Conservation (phyloP, 202 grass and related monocot genomes). For the Setaria viridis region DNA sequence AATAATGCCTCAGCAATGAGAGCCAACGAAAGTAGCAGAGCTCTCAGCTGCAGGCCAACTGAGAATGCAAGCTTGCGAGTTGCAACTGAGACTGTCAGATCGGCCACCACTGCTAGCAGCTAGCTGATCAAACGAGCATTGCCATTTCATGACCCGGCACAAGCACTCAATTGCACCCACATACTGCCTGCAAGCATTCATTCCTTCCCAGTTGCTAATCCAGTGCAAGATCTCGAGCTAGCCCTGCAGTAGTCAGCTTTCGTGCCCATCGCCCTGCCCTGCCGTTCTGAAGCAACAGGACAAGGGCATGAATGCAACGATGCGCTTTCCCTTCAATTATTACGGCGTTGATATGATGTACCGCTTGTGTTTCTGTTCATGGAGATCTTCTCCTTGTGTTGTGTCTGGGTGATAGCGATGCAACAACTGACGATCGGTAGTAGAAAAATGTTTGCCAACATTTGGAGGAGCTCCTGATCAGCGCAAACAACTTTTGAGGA, state of each 20-base stretch:
- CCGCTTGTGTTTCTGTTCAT: slow-evolving; percentile 25
- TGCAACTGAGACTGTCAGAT: neutral
- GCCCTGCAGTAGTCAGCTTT: slow-evolving; percentile 33
- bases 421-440: slow-evolving; percentile 27
- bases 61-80: slow-evolving; percentile 1
- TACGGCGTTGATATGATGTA: slow-evolving; percentile 48
- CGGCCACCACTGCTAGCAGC: neutral
- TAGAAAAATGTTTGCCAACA: slow-evolving; percentile 39
- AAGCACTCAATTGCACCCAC: slow-evolving; percentile 37
- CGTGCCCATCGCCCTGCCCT: neutral
- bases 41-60: slow-evolving; percentile 30
- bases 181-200: slow-evolving; percentile 4
- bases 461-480: slow-evolving; percentile 22
- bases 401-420: slow-evolving; percentile 47
- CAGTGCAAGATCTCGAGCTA: slow-evolving; percentile 31
- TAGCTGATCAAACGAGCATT: neutral
- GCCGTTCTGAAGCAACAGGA: slow-evolving; percentile 44
- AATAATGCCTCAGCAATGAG: slow-evolving; percentile 11
- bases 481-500: slow-evolving; percentile 15
- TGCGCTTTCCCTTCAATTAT: slow-evolving; percentile 49
- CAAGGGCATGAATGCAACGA: slow-evolving; percentile 24
- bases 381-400: slow-evolving; percentile 8
- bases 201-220: slow-evolving; percentile 31
- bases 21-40: slow-evolving; percentile 11
- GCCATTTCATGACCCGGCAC: slow-evolving; percentile 31